Percentiles rank a stretch among this genome's conserved stretches.
Evolutionary conservation across 2,329 filamentous ascomycete genomes (phyloP).

Genomic region (Hysterium pulicare): DNA sequence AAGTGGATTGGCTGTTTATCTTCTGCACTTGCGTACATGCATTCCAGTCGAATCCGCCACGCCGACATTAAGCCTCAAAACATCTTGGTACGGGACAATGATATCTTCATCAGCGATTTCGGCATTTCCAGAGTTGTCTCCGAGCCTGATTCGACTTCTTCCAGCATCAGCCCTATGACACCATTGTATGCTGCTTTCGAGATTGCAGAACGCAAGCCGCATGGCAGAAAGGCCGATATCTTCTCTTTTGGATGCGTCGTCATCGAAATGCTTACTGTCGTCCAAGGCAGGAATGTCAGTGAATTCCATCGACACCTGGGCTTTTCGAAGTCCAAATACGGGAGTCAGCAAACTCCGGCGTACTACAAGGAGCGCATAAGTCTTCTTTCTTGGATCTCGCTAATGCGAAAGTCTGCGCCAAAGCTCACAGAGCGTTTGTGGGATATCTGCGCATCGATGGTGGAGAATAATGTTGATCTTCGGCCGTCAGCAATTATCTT

Average conservation of each 20-base stretch:
- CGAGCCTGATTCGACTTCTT: constrained; percentile 10
- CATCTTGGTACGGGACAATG: constrained; percentile 7
- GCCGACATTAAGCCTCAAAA: constrained; percentile 12
- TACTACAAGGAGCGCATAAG: constrained; percentile 8
- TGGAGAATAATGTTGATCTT: constrained; percentile 5
- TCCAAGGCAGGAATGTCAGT: constrained; percentile 7
- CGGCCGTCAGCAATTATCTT: constrained; percentile 6
- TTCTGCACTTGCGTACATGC: constrained; percentile 10
- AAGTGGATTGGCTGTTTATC: constrained; percentile 10
- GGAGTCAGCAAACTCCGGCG: neutral
- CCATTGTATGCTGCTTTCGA: constrained; percentile 10
- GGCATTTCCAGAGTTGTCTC: constrained; percentile 10
- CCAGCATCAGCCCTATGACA: constrained; percentile 8
- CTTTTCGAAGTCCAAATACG: constrained; percentile 2
- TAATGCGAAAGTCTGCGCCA: constrained; percentile 2
- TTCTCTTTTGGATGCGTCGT: constrained; percentile 11
- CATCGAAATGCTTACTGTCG: constrained; percentile 6
- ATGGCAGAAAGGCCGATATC: constrained; percentile 12
- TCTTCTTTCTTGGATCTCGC: constrained; percentile 8
- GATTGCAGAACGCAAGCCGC: constrained; percentile 6
- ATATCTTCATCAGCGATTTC: constrained; percentile 12
- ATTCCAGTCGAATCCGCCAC: constrained; percentile 8
- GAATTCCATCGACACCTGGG: constrained; percentile 8
- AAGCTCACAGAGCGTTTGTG: constrained; percentile 4
- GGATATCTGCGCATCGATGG: constrained; percentile 10